Base-by-base conservation (phyloP, 164 flowering plant species). In the Piper betle region DNA sequence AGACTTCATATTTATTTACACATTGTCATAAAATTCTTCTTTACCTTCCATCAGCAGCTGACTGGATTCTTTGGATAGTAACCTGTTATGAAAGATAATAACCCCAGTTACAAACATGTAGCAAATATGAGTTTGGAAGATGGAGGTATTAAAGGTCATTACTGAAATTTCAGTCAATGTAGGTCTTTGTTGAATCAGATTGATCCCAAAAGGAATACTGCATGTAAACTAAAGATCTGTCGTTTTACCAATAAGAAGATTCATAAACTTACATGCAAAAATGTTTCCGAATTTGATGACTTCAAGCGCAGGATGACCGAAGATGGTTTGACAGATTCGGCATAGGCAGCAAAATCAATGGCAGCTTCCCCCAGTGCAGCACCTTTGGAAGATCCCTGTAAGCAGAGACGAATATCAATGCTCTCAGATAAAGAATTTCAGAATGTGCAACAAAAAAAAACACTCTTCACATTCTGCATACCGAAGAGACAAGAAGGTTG, bases 371-470 rank as follows among this genome's bases (percentile, higher is more conserved):
- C 98, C 39, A 87, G 66, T 67, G 76, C 70, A 43, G 86, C 84
- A 43, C 78, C 62, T 71, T 82, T 93, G 15, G 92, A 81, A 13
- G 91, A 80, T 53, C 94, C 97, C 98, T 93, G 74, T 64, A 53
- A 74, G 72, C 65, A 61, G 64, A 43, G 39, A 39, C 71, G 38
- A 48, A 39, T n/a, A 71, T 43, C 6, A 39, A 33, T 64, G 58
- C 53, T 8, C 50, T 7, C 50, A 46, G 50, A 46, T 46, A 46
- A 37, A 58, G 46, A 62, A 69, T 56, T 17, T 41, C 39, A 58
- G 50, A 46, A 55, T 59, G 57, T 46, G n/a, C 33, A 25, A 25
- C 33, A 63, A 50, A 55, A 55, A 7, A 2, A 52, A 38, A 17
- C 55, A 20, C 25, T 33, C 39, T 16, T 20, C 4, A 37, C 52